Evolutionary conservation across 257 asterid genomes (phyloP).

Genomic region (Solanum boliviense): DNA sequence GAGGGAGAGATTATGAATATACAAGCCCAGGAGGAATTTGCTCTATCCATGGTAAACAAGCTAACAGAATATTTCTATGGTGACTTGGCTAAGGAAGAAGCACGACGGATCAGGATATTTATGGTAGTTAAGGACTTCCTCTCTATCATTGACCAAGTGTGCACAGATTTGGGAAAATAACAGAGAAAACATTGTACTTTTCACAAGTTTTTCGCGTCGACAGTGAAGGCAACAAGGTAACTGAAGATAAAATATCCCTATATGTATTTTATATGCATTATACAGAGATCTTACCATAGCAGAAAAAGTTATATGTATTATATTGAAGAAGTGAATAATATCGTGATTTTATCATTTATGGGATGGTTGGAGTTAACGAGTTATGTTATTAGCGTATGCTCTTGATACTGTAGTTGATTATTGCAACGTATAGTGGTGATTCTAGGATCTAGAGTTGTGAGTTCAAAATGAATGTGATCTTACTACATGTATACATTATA

Average conservation of each 20-base stretch:
- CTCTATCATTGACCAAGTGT: constrained; percentile 53
- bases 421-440: not conserved
- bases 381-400: not conserved
- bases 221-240: not conserved
- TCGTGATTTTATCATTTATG: not conserved
- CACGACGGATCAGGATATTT: constrained; percentile 53
- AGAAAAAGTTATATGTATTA: not conserved
- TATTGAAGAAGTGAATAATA: not conserved
- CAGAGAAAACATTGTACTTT: constrained; percentile 29
- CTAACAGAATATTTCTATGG: constrained; percentile 75
- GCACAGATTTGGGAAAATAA: constrained; percentile 61
- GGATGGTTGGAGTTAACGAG: not conserved
- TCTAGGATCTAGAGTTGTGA: not conserved
- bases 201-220: not conserved
- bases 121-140: constrained; percentile 66
- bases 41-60: constrained; percentile 66
- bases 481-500: not conserved
- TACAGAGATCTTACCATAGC: not conserved
- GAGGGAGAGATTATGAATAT: constrained; percentile 35
- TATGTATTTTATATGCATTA: not conserved
- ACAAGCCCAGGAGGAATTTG: constrained; percentile 51
- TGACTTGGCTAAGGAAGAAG: constrained; percentile 58
- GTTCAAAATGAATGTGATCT: not conserved
- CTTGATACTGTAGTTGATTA: not conserved
- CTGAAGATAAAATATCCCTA: not conserved